phyloP scores from a whole-genome alignment of 148 eudicot genomes.

The Cornus florida region DNA sequence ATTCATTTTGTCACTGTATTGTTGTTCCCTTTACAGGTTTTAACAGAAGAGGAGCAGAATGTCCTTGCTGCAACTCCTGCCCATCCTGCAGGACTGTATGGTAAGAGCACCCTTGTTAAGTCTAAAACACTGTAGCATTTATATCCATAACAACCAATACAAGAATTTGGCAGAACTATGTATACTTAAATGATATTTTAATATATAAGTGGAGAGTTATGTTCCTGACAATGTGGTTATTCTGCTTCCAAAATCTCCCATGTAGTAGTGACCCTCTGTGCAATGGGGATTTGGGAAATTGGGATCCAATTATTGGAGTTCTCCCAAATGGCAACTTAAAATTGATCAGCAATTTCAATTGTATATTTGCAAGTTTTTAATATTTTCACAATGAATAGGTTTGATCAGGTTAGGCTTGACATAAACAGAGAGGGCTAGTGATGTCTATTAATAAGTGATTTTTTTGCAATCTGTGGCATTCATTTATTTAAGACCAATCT shows the following conservation, averaged over 20 bases:
- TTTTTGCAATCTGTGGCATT: not conserved
- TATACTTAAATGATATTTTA: not conserved
- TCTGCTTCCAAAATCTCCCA: not conserved
- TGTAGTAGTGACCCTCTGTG: not conserved
- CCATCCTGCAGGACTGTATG: too few species aligned
- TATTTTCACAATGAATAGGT: not conserved
- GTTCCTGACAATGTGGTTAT: not conserved
- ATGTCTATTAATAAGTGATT: not conserved
- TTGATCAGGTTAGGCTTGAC: not conserved
- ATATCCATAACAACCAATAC: not conserved
- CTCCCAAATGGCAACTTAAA: not conserved
- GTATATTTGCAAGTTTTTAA: not conserved
- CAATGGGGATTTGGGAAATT: conserved; percentile 1
- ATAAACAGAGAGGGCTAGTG: not conserved
- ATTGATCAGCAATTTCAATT: not conserved
- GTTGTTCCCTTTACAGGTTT: conserved; percentile 6
- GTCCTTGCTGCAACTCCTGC: too few species aligned
- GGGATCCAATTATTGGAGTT: not conserved
- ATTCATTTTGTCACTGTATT: conserved; percentile 2
- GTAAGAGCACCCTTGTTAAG: too few species aligned
- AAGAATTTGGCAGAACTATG: not conserved
- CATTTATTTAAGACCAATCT: not conserved
- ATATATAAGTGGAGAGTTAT: not conserved
- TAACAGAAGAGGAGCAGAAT: too few species aligned
- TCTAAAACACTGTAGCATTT: not conserved